phyloP scores from a whole-genome alignment of 176 grass and related monocot genomes.

The Saccharum spontaneum region DNA sequence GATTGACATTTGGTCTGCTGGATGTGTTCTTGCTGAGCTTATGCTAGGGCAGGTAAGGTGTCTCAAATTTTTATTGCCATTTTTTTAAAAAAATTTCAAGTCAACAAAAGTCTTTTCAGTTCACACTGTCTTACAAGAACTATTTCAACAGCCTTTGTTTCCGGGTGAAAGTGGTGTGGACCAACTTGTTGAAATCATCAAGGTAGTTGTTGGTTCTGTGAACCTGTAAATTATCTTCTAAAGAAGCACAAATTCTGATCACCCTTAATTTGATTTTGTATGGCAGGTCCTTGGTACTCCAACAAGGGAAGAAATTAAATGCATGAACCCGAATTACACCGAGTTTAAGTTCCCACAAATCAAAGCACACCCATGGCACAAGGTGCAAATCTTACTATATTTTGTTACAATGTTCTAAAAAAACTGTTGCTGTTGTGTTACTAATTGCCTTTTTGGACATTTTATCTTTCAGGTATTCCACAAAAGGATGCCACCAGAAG shows the following conservation, averaged over 20 bases:
- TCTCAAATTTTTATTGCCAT: neutral
- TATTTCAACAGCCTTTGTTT: conserved; percentile 66
- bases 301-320: conserved; percentile 87
- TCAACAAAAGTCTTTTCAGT: neutral
- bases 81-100: neutral
- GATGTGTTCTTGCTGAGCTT: conserved; percentile 86
- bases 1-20: conserved; percentile 87
- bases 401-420: neutral
- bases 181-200: conserved; percentile 86
- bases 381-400: conserved; percentile 40
- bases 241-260: neutral
- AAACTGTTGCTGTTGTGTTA: neutral
- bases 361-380: conserved; percentile 86
- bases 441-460: neutral
- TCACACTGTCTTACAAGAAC: conserved; percentile 12
- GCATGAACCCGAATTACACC: conserved; percentile 84
- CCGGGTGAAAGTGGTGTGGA: conserved; percentile 84
- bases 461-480: conserved; percentile 58
- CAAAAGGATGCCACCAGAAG: conserved; percentile 76
- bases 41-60: conserved; percentile 68
- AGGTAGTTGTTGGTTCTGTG: conserved; percentile 39
- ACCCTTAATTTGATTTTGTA: conserved; percentile 4
- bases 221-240: neutral
- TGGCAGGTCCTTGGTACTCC: conserved; percentile 72
- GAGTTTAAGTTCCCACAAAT: conserved; percentile 87